Evolutionary conservation across 2,329 filamentous ascomycete species (phyloP).

Genomic region (Scedosporium aurantiacum): DNA sequence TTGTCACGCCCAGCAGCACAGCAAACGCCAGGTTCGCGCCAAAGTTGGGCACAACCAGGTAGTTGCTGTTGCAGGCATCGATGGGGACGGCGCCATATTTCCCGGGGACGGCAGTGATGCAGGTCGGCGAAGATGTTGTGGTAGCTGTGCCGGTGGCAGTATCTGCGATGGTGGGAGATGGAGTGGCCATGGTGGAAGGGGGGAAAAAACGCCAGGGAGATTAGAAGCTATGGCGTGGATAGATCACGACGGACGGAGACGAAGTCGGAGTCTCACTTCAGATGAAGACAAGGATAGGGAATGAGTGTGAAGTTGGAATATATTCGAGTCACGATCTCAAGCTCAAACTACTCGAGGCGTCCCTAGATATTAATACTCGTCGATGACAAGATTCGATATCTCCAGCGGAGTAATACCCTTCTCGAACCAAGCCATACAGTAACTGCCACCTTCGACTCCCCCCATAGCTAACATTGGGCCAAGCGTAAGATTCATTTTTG

Average conservation of each 20-base stretch:
- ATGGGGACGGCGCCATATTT: constrained; percentile 20
- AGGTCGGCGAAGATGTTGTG: constrained; percentile 7
- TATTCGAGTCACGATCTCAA: background rate
- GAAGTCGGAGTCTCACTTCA: too few relatives aligned
- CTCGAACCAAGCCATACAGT: background rate
- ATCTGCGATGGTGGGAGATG: background rate
- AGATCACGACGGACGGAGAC: too few relatives aligned
- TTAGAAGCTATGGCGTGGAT: background rate
- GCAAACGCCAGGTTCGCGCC: constrained; percentile 21
- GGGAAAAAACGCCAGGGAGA: background rate
- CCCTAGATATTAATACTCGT: background rate
- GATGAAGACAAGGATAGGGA: too few relatives aligned
- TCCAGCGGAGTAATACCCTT: background rate
- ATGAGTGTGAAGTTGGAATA: background rate
- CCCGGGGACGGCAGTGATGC: constrained; percentile 21
- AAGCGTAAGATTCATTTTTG: background rate
- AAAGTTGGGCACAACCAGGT: constrained; percentile 22
- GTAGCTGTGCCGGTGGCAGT: background rate
- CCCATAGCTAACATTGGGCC: background rate
- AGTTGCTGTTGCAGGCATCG: constrained; percentile 21
- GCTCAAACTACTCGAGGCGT: background rate
- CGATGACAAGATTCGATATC: background rate
- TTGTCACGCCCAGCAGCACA: constrained; percentile 19
- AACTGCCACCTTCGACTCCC: background rate
- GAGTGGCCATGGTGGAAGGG: background rate